Base-by-base conservation (phyloP, 2,329 filamentous ascomycete genomes). In the Pseudogymnoascus sp. region DNA sequence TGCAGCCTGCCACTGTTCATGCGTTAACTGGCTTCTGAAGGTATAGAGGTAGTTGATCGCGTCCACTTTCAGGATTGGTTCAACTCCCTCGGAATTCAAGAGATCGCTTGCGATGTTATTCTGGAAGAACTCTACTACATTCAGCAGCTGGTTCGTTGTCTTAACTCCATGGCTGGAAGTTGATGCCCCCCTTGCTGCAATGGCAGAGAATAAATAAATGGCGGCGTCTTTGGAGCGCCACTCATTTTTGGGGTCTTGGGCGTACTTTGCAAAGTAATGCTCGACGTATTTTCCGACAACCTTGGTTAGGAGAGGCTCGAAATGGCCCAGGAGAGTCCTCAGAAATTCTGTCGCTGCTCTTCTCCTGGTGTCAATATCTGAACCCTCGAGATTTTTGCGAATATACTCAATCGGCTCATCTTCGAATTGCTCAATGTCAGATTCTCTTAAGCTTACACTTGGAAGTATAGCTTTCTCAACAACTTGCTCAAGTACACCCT, bases 381-480 rank as follows among this genome's bases (percentile, higher is more conserved):
- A 96, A 5, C 94, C 94, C 72, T 99, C 94, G 55, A 99, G 78
- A 73, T 99, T 94, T 68, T 91, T 83, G 64, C 94, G 83, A 69
- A 99, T 99, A 71, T 95, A 99, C 73, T 99, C 94, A 65, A 99
- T 99, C 0, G 94, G 94, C 76, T 99, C 95, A 71, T 99, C 95
- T 71, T 99, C 94, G 67, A 99, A 97, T 65, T 96, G 81, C 72
- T 99, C 94, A 59, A 96, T 82, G 65, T 99, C 95, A 0, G 92
- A 94, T 69, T 96, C 94, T 65, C 95, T 85, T 62, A 99, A 77
- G 13, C 88, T 88, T 61, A 99, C 84, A 69, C 99, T 99, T 8
- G 94, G 92, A 64, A 99, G 76, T 60, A 99, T 89, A 61, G 97
- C 94, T 75, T 96, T 96, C 72, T 97, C 91, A 8, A 96, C 89